Evolutionary conservation across 2,329 filamentous ascomycete species (phyloP), one percentile per base, ranked within the genome.

Genomic region (Beauveria rudraprayagi): DNA sequence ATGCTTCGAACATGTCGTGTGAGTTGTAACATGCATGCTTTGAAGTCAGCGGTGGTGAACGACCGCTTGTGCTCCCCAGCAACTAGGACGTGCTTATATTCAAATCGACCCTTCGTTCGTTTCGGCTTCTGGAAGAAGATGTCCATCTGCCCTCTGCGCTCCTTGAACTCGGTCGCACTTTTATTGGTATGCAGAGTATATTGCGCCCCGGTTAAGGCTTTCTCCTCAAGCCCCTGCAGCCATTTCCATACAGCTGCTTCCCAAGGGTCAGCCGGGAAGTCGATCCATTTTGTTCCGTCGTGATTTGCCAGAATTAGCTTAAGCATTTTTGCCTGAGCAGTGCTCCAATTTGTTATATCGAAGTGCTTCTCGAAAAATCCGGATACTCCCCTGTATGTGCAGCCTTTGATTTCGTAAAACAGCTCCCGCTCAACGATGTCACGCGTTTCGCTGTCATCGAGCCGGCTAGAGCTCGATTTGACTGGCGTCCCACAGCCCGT

Each of bases 1-100:
- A 63, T 40, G 53, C 44, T 34, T 51, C 64, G 64, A 8, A 68
- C 62, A 55, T 66, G 50, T 5, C 64, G 57, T 16, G 63, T 52
- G 14, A 68, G 58, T 26, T 67, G 65, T 26, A 67, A 61, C 22
- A 68, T 22, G 47, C 30, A 26, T 7, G 53, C 57, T 60, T 66
- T 67, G 22, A 67, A 67, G 28, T 26, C 50, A 48, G 57, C 24
- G 1, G 16, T 63, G 11, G 62, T 22, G 26, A 65, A 43, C 0
- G 62, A 63, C 56, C 61, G 62, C 61, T 66, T 67, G 26, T 66
- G 64, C 57, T 66, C 62, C 17, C 64, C 65, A 46, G 64, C 62
- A 4, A 66, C 64, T 34, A 67, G 64, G 37, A 67, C 62, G 37
- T 67, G 11, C 19, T 67, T 66, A 19, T 68, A 65, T 46, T 52